Percentiles rank a stretch among this genome's conserved stretches.
These are phyloP conservation scores for Pyrenula massariospora DNA, from an alignment of 495 filamentous ascomycete genomes.

Conservation along the genomic window DNA sequence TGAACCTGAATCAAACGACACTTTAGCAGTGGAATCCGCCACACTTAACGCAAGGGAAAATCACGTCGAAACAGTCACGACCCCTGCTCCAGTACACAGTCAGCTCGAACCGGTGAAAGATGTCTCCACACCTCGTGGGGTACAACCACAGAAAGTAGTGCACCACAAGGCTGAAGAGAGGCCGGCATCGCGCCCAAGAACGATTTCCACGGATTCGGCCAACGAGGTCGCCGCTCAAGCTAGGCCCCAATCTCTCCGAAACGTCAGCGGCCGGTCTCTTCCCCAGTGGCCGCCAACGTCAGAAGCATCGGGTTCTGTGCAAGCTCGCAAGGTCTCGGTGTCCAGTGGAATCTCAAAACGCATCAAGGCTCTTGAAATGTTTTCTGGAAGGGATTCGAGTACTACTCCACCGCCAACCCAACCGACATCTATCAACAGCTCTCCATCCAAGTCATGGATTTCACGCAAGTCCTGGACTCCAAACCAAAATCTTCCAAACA, in stretches of 20 bases:
- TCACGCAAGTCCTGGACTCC: slow-evolving; percentile 21
- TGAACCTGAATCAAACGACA: slow-evolving; percentile 23
- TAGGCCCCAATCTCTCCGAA: neutral
- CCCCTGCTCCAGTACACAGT: neutral
- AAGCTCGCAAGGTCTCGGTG: slow-evolving; percentile 67
- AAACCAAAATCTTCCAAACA: slow-evolving; percentile 1
- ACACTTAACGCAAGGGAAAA: neutral
- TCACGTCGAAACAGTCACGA: neutral
- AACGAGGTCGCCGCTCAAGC: neutral
- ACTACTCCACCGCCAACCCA: slow-evolving; percentile 7
- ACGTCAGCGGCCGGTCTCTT: neutral
- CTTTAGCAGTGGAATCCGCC: neutral
- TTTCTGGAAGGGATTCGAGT: slow-evolving; percentile 25
- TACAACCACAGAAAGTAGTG: slow-evolving; percentile 1
- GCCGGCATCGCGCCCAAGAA: neutral
- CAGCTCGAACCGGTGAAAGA: neutral
- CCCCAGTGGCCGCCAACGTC: neutral
- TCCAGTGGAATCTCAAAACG: slow-evolving; percentile 82
- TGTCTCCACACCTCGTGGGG: slow-evolving; percentile 23
- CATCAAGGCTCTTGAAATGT: slow-evolving; percentile 74
- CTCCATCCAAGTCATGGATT: slow-evolving; percentile 20
- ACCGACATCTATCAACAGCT: slow-evolving; percentile 6
- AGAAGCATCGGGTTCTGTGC: slow-evolving; percentile 5
- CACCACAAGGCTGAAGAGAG: neutral
- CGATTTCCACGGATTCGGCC: neutral